Evolutionary conservation across 2,329 filamentous ascomycete genomes (phyloP).

Genomic region (Apiospora sp.): DNA sequence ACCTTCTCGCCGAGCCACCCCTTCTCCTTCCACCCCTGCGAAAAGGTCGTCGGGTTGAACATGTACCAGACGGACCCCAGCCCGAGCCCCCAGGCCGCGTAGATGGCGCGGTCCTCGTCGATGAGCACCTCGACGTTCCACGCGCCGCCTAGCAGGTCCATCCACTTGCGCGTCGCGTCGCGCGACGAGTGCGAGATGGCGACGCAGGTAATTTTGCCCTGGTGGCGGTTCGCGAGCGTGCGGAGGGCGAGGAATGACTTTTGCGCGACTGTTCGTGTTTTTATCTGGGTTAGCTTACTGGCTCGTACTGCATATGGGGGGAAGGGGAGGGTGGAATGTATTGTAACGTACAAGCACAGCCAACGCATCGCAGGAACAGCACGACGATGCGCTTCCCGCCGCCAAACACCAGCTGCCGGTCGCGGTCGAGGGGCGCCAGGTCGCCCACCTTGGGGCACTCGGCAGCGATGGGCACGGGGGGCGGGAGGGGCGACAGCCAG

Average conservation of each 20-base stretch:
- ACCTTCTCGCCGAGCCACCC: slow-evolving; percentile 62
- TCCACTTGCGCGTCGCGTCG: slow-evolving; percentile 63
- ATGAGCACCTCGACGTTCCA: slow-evolving; percentile 64
- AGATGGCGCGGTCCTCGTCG: slow-evolving; percentile 63
- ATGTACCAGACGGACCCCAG: slow-evolving; percentile 58
- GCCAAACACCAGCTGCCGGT: slow-evolving; percentile 52
- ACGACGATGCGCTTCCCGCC: slow-evolving; percentile 55
- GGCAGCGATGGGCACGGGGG: slow-evolving; percentile 54
- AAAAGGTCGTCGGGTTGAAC: slow-evolving; percentile 61
- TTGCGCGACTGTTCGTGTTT: slow-evolving; percentile 55
- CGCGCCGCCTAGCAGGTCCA: slow-evolving; percentile 63
- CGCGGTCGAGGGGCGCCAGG: slow-evolving; percentile 55
- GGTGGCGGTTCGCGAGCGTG: slow-evolving; percentile 60
- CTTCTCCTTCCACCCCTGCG: slow-evolving; percentile 61
- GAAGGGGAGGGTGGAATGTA: too few species aligned
- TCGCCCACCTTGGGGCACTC: slow-evolving; percentile 57
- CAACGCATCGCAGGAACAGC: slow-evolving; percentile 62
- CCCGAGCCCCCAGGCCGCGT: slow-evolving; percentile 67
- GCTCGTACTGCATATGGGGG: neutral
- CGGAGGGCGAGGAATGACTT: slow-evolving; percentile 65
- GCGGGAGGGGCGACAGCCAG: slow-evolving; percentile 60
- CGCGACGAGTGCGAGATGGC: slow-evolving; percentile 67
- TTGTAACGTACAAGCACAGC: slow-evolving; percentile 59
- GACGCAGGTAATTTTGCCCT: slow-evolving; percentile 59
- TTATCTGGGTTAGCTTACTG: slow-evolving; percentile 23